Conservation (phyloP, 148 eudicot species). For the Vaccinium vitisidaea region DNA sequence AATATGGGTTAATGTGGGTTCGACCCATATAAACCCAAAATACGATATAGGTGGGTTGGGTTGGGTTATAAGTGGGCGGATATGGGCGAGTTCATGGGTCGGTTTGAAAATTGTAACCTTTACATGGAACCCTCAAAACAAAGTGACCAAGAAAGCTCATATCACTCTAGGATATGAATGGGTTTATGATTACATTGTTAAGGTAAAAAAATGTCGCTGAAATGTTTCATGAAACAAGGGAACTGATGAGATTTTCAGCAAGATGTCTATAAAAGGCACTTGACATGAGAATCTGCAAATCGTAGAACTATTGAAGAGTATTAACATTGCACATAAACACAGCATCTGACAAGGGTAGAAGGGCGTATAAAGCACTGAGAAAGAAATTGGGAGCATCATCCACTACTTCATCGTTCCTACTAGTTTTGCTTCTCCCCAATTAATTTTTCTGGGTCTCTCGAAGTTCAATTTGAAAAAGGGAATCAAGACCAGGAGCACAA, state of each 20-base stretch:
- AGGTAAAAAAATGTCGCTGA: background rate
- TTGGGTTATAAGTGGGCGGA: too few relatives aligned
- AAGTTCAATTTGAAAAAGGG: background rate
- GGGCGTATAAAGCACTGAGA: background rate
- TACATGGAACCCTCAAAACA: background rate
- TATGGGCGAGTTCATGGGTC: too few relatives aligned
- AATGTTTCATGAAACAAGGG: background rate
- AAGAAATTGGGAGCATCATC: conserved; percentile 11
- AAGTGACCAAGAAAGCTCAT: background rate
- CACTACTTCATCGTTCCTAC: background rate
- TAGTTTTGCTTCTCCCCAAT: background rate
- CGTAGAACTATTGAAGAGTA: background rate
- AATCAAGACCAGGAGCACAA: background rate
- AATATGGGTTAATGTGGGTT: too few relatives aligned
- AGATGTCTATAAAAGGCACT: too few relatives aligned
- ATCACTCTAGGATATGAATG: background rate
- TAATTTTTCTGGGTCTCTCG: background rate
- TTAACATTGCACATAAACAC: background rate
- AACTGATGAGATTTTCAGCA: background rate
- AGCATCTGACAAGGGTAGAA: background rate
- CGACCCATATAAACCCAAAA: too few relatives aligned
- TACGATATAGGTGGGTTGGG: too few relatives aligned
- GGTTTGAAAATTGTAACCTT: too few relatives aligned
- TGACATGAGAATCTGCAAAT: background rate
- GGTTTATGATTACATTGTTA: background rate